Base-by-base conservation (phyloP, 768 basidiomycete species). In the Glaciozyma antarctica region DNA sequence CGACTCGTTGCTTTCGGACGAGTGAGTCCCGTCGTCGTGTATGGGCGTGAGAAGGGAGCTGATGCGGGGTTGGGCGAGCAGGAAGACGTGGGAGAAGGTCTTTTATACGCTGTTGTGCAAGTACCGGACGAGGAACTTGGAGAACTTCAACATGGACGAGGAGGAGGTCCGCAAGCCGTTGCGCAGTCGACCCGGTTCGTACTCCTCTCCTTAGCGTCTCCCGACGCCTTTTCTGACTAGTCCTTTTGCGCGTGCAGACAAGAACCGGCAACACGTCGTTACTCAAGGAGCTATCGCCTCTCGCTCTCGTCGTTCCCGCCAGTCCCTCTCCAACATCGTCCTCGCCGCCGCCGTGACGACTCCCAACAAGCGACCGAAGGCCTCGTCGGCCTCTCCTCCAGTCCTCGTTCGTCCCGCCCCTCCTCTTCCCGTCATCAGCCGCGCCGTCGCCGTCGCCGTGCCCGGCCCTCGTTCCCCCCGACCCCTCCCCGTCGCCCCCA, bases 81-180 rank as follows among this genome's bases (percentile, higher is more conserved):
- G 85, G 62, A 84, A 84, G 58, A 93, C 87, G 34, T 93, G 90
- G 88, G 90, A 98, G 76, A 97, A 99, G 77, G 90, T 89, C 0
- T 88, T 98, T 56, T 99, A 99, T 77, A 86, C 88, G 73, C 78
- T 97, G 7, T 81, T 99, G n/a, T 80, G 86, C 61, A 84, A 84
- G 68, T 97, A 95, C 77, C 84, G 92, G 52, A 82, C 82, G 58
- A 83, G 81, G 70, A 84, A 85, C 62, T 75, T 89, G 51, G 86
- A 88, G 73, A 82, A 85, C 68, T 88, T 83, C 75, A 84, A 80
- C 72, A 77, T 78, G 76, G 86, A 87, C 60, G 78, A 86, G 28
- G 86, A 87, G 47, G 69, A 66, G 49, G 61, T 65, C 21, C 57
- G 63, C 47, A 52, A 58, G 51, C 61, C 55, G n/a, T 60, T 34